These are phyloP conservation scores for Schwanniomyces vanrijiae DNA, from an alignment of 805 yeast genomes.

Conservation along the genomic window DNA sequence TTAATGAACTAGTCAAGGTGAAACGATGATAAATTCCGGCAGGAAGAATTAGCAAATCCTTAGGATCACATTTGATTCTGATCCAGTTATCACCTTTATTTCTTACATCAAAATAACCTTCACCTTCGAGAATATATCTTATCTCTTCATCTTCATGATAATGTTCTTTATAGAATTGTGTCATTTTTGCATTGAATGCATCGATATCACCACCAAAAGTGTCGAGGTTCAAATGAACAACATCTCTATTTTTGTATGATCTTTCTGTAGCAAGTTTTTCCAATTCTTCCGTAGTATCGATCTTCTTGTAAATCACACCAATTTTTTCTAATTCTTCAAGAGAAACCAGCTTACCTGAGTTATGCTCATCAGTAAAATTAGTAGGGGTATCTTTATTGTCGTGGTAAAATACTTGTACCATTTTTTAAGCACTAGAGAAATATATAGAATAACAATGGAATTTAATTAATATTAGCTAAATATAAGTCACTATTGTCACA, in stretches of 20 bases:
- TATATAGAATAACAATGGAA: not conserved
- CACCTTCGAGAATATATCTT: constrained; percentile 84
- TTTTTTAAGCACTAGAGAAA: constrained; percentile 5
- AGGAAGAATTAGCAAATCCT: constrained; percentile 76
- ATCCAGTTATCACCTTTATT: constrained; percentile 68
- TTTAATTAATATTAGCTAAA: no score
- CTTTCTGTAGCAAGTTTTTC: constrained; percentile 68
- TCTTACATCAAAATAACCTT: constrained; percentile 89
- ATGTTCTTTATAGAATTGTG: constrained; percentile 77
- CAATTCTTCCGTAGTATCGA: constrained; percentile 54
- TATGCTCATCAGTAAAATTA: constrained; percentile 65
- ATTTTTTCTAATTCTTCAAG: constrained; percentile 49
- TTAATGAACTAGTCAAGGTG: constrained; percentile 59
- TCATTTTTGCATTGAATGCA: constrained; percentile 63
- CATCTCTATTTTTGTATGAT: constrained; percentile 78
- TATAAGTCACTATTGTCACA: not conserved
- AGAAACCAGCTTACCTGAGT: constrained; percentile 62
- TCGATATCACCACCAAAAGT: constrained; percentile 58
- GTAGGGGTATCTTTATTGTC: constrained; percentile 57
- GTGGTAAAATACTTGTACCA: constrained; percentile 58
- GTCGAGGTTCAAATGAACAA: constrained; percentile 56
- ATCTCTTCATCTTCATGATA: constrained; percentile 97
- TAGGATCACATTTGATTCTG: constrained; percentile 59
- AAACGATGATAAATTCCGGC: constrained; percentile 95
- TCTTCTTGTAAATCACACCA: constrained; percentile 68